Evolutionary conservation across 768 basidiomycete species (phyloP).

Genomic region (Russula lepida): DNA sequence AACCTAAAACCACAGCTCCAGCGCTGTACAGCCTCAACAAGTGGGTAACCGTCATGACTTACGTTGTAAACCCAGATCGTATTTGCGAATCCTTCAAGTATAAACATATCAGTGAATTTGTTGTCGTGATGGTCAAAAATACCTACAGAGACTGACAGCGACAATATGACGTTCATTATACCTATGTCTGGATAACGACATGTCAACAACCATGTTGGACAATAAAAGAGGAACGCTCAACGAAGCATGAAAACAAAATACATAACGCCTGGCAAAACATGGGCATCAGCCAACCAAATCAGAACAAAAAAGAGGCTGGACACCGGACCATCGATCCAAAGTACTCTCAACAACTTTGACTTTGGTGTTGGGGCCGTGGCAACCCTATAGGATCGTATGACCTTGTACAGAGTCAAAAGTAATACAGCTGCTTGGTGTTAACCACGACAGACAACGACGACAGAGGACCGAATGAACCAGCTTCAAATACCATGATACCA

Average conservation of each 20-base stretch:
- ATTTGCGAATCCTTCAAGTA: constrained; percentile 2
- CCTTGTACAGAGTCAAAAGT: constrained; percentile 13
- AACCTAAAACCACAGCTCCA: background rate
- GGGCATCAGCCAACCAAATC: background rate
- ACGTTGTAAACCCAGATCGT: background rate
- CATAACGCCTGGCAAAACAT: constrained; percentile 4
- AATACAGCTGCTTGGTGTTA: background rate
- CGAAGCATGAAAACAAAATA: constrained; percentile 18
- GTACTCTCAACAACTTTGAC: constrained; percentile 5
- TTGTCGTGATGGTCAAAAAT: background rate
- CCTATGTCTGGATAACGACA: background rate
- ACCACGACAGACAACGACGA: background rate
- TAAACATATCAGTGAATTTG: background rate
- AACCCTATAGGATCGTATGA: background rate
- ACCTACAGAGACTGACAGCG: constrained; percentile 7
- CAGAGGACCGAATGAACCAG: background rate
- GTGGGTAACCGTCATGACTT: background rate
- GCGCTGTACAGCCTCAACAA: too few relatives aligned
- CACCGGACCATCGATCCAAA: constrained; percentile 13
- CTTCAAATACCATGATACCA: constrained; percentile 5
- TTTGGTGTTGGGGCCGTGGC: background rate
- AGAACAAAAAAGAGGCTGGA: background rate
- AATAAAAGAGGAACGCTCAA: background rate
- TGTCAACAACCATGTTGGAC: background rate
- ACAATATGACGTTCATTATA: constrained; percentile 6